Percentiles rank a stretch among this genome's conserved stretches.
phyloP scores from a whole-genome alignment of 2,329 filamentous ascomycete species.

The Ascosphaera pollenicola region DNA sequence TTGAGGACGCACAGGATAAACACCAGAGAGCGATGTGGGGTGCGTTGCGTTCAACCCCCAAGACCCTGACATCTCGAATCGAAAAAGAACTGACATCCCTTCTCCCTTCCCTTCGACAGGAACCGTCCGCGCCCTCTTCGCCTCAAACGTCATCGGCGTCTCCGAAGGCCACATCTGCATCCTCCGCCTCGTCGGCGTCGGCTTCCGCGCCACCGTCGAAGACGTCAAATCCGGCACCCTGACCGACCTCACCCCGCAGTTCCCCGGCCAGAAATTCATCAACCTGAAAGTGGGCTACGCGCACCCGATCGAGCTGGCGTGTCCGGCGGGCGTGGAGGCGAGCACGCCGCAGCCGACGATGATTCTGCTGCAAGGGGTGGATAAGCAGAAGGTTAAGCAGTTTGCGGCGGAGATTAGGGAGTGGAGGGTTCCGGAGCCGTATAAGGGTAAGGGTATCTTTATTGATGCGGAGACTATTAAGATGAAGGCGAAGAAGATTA shows the following conservation, averaged over 20 bases:
- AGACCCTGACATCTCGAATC: no score
- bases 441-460: slow-evolving; percentile 99
- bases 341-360: slow-evolving; percentile 78
- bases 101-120: slow-evolving; percentile 30
- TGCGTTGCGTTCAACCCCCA: slow-evolving; percentile 20
- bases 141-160: slow-evolving; percentile 79
- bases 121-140: slow-evolving; percentile 72
- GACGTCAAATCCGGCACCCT: slow-evolving; percentile 45
- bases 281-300: slow-evolving; percentile 92
- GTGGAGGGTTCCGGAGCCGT: slow-evolving; percentile 87
- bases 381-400: slow-evolving; percentile 70
- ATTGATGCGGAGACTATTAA: slow-evolving; percentile 95
- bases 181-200: slow-evolving; percentile 79
- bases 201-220: slow-evolving; percentile 80
- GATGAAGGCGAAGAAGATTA: slow-evolving; percentile 95
- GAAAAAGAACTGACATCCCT: no score
- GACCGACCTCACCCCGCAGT: slow-evolving; percentile 39
- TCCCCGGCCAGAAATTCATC: slow-evolving; percentile 67
- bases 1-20: slow-evolving; percentile 45
- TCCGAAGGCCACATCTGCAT: slow-evolving; percentile 93
- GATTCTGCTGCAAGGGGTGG: slow-evolving; percentile 67
- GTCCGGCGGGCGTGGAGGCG: slow-evolving; percentile 65
- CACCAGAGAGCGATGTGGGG: slow-evolving; percentile 94
- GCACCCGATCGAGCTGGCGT: slow-evolving; percentile 74
- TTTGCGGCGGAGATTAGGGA: slow-evolving; percentile 74